Percentiles rank a stretch among this genome's conserved stretches.
These are phyloP conservation scores for Kurtzmaniella quercitrusa DNA, from an alignment of 1,139 yeast species.

Conservation along the genomic window DNA sequence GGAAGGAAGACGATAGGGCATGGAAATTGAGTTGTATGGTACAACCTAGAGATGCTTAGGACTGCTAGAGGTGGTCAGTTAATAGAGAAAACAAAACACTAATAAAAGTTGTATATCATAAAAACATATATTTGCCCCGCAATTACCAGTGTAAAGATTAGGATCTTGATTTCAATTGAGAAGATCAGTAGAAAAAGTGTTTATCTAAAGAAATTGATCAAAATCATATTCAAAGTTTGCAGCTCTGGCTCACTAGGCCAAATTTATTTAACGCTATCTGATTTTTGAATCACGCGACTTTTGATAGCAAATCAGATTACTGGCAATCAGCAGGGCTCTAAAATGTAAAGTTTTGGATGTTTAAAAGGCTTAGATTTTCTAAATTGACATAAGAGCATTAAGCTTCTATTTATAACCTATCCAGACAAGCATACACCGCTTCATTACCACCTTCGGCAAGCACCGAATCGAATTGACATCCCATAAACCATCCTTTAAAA, in stretches of 20 bases:
- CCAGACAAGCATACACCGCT: not conserved
- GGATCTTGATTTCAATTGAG: too few species aligned
- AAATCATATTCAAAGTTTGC: too few species aligned
- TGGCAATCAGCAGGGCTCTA: not conserved
- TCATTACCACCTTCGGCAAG: not conserved
- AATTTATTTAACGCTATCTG: too few species aligned
- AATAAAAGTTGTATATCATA: not conserved
- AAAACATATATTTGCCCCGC: too few species aligned
- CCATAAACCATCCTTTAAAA: not conserved
- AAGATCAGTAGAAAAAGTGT: too few species aligned
- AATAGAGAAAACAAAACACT: not conserved
- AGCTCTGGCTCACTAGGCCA: too few species aligned
- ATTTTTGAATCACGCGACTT: not conserved
- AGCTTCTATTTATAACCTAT: not conserved
- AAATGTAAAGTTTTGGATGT: too few species aligned
- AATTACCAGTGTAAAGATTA: too few species aligned
- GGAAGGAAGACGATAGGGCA: constrained; percentile 61
- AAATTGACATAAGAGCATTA: not conserved
- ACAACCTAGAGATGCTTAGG: constrained; percentile 33
- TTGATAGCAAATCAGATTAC: not conserved
- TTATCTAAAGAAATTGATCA: too few species aligned
- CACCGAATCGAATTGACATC: not conserved
- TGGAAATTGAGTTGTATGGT: constrained; percentile 67
- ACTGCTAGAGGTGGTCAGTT: not conserved
- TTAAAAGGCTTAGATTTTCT: too few species aligned